Base-by-base conservation (phyloP, 2,329 filamentous ascomycete genomes). In the Dactylella cylindrospora region DNA sequence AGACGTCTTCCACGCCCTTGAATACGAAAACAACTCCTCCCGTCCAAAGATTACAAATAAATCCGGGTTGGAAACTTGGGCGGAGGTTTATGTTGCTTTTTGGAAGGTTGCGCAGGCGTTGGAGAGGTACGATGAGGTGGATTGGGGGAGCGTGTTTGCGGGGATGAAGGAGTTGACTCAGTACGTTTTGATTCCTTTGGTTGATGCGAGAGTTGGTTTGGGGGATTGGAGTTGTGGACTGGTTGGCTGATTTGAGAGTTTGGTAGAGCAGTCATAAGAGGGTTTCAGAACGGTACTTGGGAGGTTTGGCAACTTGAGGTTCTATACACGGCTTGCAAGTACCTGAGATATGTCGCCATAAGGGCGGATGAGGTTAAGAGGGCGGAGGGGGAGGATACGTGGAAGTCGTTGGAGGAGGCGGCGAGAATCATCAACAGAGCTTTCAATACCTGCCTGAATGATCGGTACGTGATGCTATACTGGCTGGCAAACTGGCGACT, bases 271-370 rank as follows among this genome's bases (percentile, higher is more conserved):
- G 77, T 97, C 31, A 84, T 90, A 55, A 82, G 89, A 67, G 90
- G 89, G 25, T 96, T 96, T 71, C 85, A 84, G 28, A 85, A 80
- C 66, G 77, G 79, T 51, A 80, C 81, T 2, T 88, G 97, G 68
- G 84, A 88, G 66, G 85, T 89, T 25, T 98, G 93, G 91, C 93
- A 90, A 0, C 83, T 98, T 45, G 90, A 93, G 2, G 90, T 88
- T 70, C 78, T 98, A 31, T 97, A 97, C 70, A 80, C 86, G 46
- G 84, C 85, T 19, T 90, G 90, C 50, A 95, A 89, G 73, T 90
- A 94, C 71, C 74, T 98, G 59, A 80, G 93, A 60, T 76, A 86
- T 35, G 94, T 95, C 73, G 93, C 93, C 40, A 93, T 96, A 72
- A 88, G 85, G 70, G 90, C 93, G 52, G 93, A 98, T 71, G 81